Evolutionary conservation across 2,329 filamentous ascomycete species (phyloP), one percentile per base, ranked within the genome.

Genomic region (Xylogone sp.): DNA sequence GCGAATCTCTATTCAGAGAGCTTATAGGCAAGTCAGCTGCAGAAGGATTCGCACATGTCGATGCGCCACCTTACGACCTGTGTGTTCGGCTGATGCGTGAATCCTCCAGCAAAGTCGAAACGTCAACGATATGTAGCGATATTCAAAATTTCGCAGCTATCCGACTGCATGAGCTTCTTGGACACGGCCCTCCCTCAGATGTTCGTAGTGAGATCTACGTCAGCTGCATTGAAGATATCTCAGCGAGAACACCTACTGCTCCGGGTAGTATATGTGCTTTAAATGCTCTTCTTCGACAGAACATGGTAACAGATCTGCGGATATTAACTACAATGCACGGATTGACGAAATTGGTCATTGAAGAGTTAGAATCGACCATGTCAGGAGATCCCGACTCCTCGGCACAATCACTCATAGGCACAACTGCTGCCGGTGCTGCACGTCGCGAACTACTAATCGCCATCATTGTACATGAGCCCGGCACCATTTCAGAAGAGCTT

Each of bases 261-360:
- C 78, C 88, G 6, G 90, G 90, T 1, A 94, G 88, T 59, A 77
- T 92, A 19, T 86, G 83, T 62, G 84, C 84, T 16, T 71, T 90
- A 45, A 71, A 65, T 47, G 69, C 75, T 44, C 64, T 82, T 18
- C 70, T 79, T n/a, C 70, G 72, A 8, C 69, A 69, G 19, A 69
- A 76, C 34, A 62, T 78, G 34, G 60, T 61, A 2, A 70, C 69
- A 7, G 83, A 87, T 53, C 67, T 90, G 20, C 74, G 73, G 22
- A 67, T 71, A n/a, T 68, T 90, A 46, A 77, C 81, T 8, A 69
- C 75, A 6, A 76, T 86, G n/a, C 79, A 86, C 62, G 76, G 82
- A 54, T 67, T 90, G 45, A 78, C 83, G 1, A 71, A 70, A 48
- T 71, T 90, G 3, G 67, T 89, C 12, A 72, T 90, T 29, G 77